A percentile compares a stretch with the other conserved stretches of the same genome.
Evolutionary conservation across 2,329 filamentous ascomycete genomes (phyloP).

Genomic region (Xylariales sp.): DNA sequence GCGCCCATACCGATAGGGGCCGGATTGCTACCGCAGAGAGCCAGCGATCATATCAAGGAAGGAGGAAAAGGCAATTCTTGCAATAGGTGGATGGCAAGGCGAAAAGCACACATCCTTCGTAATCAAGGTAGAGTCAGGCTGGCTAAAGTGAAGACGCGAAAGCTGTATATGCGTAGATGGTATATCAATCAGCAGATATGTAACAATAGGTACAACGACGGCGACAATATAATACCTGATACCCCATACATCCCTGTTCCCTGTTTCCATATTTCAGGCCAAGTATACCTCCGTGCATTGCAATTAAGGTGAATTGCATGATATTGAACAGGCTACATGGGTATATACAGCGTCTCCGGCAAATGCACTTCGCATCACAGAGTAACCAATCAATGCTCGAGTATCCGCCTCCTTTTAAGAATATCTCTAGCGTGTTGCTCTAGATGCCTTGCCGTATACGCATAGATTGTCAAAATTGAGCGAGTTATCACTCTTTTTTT

Average conservation of each 20-base stretch:
- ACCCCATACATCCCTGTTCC: background rate
- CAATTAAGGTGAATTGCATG: slow-evolving; percentile 2
- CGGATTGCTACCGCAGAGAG: background rate
- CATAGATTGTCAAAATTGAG: background rate
- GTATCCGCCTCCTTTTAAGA: slow-evolving; percentile 4
- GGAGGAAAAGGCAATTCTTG: background rate
- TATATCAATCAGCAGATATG: background rate
- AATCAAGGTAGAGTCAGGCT: background rate
- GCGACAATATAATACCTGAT: slow-evolving; percentile 10
- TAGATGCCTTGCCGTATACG: background rate
- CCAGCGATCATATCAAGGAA: background rate
- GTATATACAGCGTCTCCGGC: slow-evolving; percentile 31
- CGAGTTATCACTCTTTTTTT: too few species aligned
- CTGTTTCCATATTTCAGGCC: too few species aligned
- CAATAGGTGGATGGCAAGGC: background rate
- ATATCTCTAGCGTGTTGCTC: background rate
- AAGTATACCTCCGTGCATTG: background rate
- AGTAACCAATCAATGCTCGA: background rate
- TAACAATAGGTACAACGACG: background rate
- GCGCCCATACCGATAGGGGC: background rate
- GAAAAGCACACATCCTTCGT: background rate
- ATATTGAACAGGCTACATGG: slow-evolving; percentile 30
- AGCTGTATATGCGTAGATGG: background rate
- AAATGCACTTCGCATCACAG: background rate
- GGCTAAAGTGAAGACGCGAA: background rate